These are phyloP conservation scores for Daedaleopsis nitida DNA, from an alignment of 768 basidiomycete genomes.

Conservation along the genomic window DNA sequence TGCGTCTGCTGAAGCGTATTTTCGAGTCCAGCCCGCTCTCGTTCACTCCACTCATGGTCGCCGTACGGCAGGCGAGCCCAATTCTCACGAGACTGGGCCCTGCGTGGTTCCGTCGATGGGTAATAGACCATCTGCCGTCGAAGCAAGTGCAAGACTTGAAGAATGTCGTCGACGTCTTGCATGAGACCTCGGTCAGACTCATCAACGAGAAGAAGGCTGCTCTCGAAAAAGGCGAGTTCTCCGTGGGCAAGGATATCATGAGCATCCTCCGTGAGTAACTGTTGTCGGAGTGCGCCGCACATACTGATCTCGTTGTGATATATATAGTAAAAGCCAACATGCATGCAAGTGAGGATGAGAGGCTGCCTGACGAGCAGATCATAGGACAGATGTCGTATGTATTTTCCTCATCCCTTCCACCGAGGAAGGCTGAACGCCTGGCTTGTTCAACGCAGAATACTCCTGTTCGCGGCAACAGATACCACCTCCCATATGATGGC, in stretches of 20 bases:
- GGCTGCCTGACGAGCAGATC: constrained; percentile 25
- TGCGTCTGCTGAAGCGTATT: background rate
- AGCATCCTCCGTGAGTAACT: constrained; percentile 45
- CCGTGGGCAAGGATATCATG: constrained; percentile 49
- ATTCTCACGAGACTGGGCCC: constrained; percentile 44
- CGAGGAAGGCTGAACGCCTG: background rate
- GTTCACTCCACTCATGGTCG: constrained; percentile 36
- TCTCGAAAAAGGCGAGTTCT: constrained; percentile 28
- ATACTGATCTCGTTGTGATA: background rate
- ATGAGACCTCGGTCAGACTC: constrained; percentile 43
- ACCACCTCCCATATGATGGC: constrained; percentile 30
- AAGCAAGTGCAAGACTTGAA: constrained; percentile 43
- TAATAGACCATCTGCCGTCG: constrained; percentile 45
- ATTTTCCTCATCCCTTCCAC: background rate
- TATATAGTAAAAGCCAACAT: constrained; percentile 26
- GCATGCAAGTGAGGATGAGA: constrained; percentile 11
- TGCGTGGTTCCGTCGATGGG: constrained; percentile 42
- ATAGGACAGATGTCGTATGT: constrained; percentile 25
- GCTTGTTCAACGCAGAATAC: constrained; percentile 14
- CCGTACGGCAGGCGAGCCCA: constrained; percentile 45
- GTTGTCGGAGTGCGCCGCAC: background rate
- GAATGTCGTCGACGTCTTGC: constrained; percentile 51
- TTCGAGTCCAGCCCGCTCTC: constrained; percentile 28
- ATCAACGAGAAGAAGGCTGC: constrained; percentile 40
- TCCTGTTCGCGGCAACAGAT: constrained; percentile 31